A percentile compares a stretch with the other conserved stretches of the same genome.
phyloP scores from a whole-genome alignment of 2,329 filamentous ascomycete genomes.

The Penicillium sp. region DNA sequence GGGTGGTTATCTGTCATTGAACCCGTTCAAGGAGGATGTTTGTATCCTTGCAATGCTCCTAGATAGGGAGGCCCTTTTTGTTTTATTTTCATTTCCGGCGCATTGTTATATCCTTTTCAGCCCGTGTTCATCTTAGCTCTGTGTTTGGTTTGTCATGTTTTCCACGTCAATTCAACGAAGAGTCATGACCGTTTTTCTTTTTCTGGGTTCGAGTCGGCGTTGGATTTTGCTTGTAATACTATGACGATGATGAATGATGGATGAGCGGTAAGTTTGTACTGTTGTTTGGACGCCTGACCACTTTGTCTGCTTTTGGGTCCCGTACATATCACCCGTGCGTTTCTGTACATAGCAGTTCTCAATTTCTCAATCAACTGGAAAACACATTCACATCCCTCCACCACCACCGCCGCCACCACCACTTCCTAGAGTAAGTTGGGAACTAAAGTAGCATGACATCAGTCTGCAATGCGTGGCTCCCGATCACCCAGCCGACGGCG shows the following conservation, averaged over 20 bases:
- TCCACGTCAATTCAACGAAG: conserved; percentile 41
- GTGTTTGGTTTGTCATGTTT: conserved; percentile 30
- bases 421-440: neutral
- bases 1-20: conserved; percentile 17
- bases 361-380: neutral
- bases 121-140: conserved; percentile 25
- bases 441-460: neutral
- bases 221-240: neutral
- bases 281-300: neutral
- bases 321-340: too few relatives aligned
- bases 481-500: neutral
- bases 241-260: neutral
- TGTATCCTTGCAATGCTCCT: conserved; percentile 19
- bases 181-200: conserved; percentile 33
- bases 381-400: neutral
- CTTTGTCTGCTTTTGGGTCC: neutral
- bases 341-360: neutral
- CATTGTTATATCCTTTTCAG: conserved; percentile 18
- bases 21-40: conserved; percentile 16
- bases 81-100: conserved; percentile 15
- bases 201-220: neutral
- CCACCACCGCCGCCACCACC: too few relatives aligned
- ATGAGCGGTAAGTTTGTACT: neutral
- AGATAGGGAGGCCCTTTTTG: conserved; percentile 19
- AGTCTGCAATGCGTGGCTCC: neutral